A percentile compares a stretch with the other conserved stretches of the same genome.
Conservation (phyloP, 208 protist species). For the Leishmania gerbilli region DNA sequence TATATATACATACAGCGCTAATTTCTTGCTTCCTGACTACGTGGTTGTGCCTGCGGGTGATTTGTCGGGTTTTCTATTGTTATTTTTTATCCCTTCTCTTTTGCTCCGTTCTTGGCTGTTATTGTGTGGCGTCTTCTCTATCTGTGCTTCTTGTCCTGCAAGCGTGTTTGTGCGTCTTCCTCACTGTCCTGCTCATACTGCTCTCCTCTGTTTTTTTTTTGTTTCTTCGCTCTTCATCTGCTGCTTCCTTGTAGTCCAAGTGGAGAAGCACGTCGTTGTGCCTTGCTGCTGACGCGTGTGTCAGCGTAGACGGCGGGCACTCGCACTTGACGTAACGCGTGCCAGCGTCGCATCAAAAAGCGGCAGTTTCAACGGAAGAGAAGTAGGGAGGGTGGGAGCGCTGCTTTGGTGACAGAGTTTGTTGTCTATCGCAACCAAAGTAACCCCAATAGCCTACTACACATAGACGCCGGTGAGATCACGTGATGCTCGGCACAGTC, state of each 20-base stretch:
- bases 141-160: not conserved
- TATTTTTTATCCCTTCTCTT: not conserved
- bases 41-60: not conserved
- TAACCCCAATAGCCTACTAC: not conserved
- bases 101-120: no score
- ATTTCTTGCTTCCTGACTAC: not conserved
- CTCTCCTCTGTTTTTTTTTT: no score
- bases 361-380: not conserved
- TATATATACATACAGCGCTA: not conserved
- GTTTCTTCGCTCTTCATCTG: not conserved
- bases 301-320: not conserved
- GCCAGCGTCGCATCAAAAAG: not conserved
- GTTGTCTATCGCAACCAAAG: not conserved
- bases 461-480: not conserved
- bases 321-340: not conserved
- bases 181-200: not conserved
- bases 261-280: not conserved
- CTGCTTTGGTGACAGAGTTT: not conserved
- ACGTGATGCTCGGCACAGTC: constrained; percentile 75
- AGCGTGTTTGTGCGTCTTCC: not conserved
- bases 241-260: not conserved
- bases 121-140: not conserved
- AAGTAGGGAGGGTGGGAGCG: not conserved
- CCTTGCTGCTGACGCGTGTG: not conserved
- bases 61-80: no score